Conservation (phyloP, 768 basidiomycete genomes). For the Phlebiopsis flavidoalba region DNA sequence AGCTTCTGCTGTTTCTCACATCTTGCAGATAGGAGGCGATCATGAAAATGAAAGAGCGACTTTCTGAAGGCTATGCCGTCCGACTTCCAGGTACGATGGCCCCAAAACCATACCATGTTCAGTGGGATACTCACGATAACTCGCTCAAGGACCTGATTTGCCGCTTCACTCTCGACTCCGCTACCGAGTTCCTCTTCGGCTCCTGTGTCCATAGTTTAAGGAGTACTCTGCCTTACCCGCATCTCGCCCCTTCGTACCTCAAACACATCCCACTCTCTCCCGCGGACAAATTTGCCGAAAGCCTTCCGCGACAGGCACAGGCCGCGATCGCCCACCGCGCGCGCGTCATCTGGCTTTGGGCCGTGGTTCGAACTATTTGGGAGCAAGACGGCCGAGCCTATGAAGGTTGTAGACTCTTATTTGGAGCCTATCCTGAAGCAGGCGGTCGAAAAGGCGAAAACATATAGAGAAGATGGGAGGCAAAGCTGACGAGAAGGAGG, state of each 20-base stretch:
- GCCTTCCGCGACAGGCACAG: constrained; percentile 32
- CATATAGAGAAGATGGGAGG: neutral
- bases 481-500: neutral
- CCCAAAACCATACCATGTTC: too few species aligned
- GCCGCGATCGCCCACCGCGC: constrained; percentile 22
- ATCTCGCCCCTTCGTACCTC: constrained; percentile 15
- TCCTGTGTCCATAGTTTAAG: constrained; percentile 35
- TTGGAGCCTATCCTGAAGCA: constrained; percentile 35
- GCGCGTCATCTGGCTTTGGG: constrained; percentile 30
- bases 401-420: constrained; percentile 34
- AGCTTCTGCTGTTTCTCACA: neutral
- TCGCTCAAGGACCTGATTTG: constrained; percentile 31
- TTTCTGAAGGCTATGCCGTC: constrained; percentile 24
- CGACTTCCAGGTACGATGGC: constrained; percentile 24
- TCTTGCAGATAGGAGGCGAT: constrained; percentile 18
- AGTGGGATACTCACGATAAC: too few species aligned
- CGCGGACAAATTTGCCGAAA: constrained; percentile 13
- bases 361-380: constrained; percentile 33
- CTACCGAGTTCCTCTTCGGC: constrained; percentile 50
- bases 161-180: constrained; percentile 48
- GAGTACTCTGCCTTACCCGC: constrained; percentile 33
- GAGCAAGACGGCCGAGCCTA: constrained; percentile 27
- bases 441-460: constrained; percentile 20
- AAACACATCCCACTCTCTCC: neutral
- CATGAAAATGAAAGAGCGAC: constrained; percentile 21